Evolutionary conservation across 2,329 filamentous ascomycete genomes (phyloP), one percentile per base, ranked within the genome.

Genomic region (Huntiella omanensis): DNA sequence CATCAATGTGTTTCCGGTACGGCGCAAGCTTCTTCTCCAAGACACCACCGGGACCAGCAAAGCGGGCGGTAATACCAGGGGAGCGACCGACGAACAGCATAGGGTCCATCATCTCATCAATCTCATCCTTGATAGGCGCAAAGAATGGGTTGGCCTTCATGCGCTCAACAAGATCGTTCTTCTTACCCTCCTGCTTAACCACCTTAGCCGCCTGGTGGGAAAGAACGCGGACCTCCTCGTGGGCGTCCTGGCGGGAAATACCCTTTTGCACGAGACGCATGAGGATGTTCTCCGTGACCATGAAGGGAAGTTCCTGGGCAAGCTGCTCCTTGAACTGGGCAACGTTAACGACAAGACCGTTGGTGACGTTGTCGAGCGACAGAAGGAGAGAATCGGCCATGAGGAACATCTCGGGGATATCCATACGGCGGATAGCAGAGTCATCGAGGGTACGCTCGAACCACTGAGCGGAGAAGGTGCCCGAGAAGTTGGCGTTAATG

Each of bases 191-290:
- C 38, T 64, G 55, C 58, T 70, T 68, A 28, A 70, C 66, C 36
- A 80, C 75, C 32, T 69, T 67, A 38, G 70, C 73, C 0, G 85
- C 83, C 62, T 92, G 68, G 63, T 86, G 80, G 2, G 73, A 83
- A 39, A 94, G 70, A 1, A 94, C 81, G 5, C 80, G 79, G 55
- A 94, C 87, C 61, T 88, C 66, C 64, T 94, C 86, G 62, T 94
- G 86, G 1, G 83, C 80, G 17, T 87, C 83, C 59, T 92, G 84
- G 43, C 85, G 68, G 7, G 75, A 82, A 22, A 67, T 71, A 32
- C 83, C 83, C 56, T 77, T 71, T 48, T 75, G 73, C 22, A 79
- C 75, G 47, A 88, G 69, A 53, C 75, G 76, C 83, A 92, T 86
- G 59, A 87, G 83, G 58, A 86, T 77, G 37, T 52, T 50, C 55